Evolutionary conservation across 495 filamentous ascomycete species (phyloP).

Genomic region (Aspergillus homomorphus): DNA sequence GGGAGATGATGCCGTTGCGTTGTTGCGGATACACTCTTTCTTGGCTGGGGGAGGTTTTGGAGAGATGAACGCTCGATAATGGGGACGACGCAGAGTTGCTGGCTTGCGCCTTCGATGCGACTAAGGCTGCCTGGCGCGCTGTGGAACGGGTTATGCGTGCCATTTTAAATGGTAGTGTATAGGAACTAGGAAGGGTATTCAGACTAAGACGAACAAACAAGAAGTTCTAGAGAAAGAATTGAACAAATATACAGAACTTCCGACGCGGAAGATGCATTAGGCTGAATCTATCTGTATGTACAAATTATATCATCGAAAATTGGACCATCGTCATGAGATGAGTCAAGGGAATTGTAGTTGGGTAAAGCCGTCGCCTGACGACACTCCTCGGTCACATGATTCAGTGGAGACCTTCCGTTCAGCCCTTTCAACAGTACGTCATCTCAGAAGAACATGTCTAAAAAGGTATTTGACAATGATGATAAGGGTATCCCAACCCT

Average conservation of each 20-base stretch:
- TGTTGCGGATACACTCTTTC: neutral
- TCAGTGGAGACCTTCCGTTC: neutral
- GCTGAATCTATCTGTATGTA: neutral
- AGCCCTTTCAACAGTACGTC: neutral
- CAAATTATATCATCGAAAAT: neutral
- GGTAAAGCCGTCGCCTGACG: too few species aligned
- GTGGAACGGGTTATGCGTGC: neutral
- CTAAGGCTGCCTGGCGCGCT: neutral
- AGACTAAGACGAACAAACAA: neutral
- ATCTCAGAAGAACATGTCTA: slow-evolving; percentile 2
- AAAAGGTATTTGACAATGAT: neutral
- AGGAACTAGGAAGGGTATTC: too few species aligned
- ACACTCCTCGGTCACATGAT: neutral
- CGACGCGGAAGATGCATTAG: neutral
- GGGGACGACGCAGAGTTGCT: neutral
- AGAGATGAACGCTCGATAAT: neutral
- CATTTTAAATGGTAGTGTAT: neutral
- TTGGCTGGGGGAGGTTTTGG: neutral
- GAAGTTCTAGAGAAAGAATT: neutral
- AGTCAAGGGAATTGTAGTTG: neutral
- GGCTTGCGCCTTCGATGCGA: neutral
- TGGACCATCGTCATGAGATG: neutral
- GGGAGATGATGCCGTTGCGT: too few species aligned
- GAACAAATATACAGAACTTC: neutral
- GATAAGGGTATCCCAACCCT: slow-evolving; percentile 15